Evolutionary conservation across 257 asterid species (phyloP).

Genomic region (Ajuga chamaepitys): DNA sequence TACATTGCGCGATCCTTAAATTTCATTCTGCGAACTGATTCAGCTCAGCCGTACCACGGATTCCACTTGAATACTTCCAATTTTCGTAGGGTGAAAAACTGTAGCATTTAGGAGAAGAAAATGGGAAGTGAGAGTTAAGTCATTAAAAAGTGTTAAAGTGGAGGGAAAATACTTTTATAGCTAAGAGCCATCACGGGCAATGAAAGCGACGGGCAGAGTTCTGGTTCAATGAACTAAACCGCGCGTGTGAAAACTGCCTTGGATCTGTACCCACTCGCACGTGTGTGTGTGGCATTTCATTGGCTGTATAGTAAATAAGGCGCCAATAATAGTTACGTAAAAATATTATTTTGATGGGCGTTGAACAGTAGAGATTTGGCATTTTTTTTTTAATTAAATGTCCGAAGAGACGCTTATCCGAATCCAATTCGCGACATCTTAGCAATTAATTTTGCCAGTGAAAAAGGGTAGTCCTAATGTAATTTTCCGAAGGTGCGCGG

Average conservation of each 20-base stretch:
- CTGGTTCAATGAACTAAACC: constrained; percentile 29
- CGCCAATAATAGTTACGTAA: constrained; percentile 11
- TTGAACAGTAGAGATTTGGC: too few relatives aligned
- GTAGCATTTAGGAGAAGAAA: background rate
- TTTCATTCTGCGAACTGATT: constrained; percentile 13
- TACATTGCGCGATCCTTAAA: constrained; percentile 4
- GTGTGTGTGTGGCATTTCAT: constrained; percentile 17
- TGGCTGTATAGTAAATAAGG: constrained; percentile 16
- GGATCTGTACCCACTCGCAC: constrained; percentile 24
- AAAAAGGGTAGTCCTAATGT: too few relatives aligned
- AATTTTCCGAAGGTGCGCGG: too few relatives aligned
- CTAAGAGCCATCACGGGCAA: constrained; percentile 20
- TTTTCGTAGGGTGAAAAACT: too few relatives aligned
- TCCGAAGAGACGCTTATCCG: too few relatives aligned
- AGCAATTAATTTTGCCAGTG: too few relatives aligned
- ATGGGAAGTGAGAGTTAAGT: background rate
- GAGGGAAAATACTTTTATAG: constrained; percentile 23
- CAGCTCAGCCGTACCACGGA: background rate
- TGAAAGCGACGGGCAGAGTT: constrained; percentile 19
- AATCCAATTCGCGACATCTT: too few relatives aligned
- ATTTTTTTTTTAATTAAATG: too few relatives aligned
- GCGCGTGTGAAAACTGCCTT: constrained; percentile 25
- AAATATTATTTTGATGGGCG: background rate
- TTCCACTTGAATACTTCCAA: background rate
- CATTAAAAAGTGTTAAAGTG: constrained; percentile 22